A percentile compares a stretch with the other conserved stretches of the same genome.
Conservation (phyloP, 2,329 filamentous ascomycete species). For the Lachnellula occidentalis region DNA sequence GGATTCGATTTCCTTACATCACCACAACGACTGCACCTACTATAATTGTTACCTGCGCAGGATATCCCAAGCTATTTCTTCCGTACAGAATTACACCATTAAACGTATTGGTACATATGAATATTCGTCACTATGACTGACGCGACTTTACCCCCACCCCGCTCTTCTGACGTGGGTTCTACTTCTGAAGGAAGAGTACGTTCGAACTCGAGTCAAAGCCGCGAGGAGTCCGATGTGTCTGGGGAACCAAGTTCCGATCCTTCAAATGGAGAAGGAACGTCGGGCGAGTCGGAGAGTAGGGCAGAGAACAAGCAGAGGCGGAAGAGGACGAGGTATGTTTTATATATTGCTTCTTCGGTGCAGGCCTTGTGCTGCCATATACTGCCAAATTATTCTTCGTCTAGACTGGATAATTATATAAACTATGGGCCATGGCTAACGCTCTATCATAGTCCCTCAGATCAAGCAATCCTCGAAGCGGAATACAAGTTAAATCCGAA, state of each 20-base stretch:
- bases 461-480: conserved; percentile 81
- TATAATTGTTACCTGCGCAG: background rate
- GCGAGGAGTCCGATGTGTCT: conserved; percentile 19
- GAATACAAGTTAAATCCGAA: conserved; percentile 83
- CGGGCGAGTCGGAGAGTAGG: conserved; percentile 28
- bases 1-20: conserved; percentile 4
- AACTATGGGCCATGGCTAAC: conserved; percentile 13
- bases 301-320: conserved; percentile 41
- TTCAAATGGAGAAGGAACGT: conserved; percentile 19
- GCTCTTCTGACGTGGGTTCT: conserved; percentile 20
- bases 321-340: conserved; percentile 57
- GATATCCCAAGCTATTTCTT: conserved; percentile 6
- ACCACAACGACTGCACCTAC: conserved; percentile 11
- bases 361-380: background rate
- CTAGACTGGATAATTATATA: background rate
- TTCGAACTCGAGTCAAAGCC: conserved; percentile 16
- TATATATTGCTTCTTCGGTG: background rate
- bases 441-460: conserved; percentile 60
- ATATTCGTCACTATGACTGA: conserved; percentile 28
- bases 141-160: conserved; percentile 28
- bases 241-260: conserved; percentile 15
- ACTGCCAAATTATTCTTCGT: too few relatives aligned
- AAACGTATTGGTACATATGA: conserved; percentile 20
- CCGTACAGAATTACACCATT: conserved; percentile 8
- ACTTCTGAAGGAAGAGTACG: conserved; percentile 8